These are phyloP conservation scores for Leonotis leonurus DNA, from an alignment of 257 asterid species.

Conservation along the genomic window DNA sequence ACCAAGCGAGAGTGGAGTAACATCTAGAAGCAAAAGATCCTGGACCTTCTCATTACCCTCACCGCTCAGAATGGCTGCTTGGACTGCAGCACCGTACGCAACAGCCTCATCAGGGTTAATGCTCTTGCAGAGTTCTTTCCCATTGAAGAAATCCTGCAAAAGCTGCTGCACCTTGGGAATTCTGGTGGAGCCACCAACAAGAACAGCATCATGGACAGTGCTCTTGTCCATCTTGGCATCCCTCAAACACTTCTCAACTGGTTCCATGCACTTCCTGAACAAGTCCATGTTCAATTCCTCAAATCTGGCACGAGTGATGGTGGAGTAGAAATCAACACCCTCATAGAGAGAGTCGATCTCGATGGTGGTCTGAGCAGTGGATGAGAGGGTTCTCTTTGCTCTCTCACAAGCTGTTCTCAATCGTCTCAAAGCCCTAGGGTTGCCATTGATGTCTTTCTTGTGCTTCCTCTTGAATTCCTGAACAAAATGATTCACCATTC, in stretches of 20 bases:
- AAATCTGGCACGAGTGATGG: slow-evolving; percentile 72
- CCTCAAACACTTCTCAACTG: slow-evolving; percentile 83
- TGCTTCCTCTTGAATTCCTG: slow-evolving; percentile 82
- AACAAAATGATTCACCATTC: slow-evolving; percentile 76
- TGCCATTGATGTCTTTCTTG: slow-evolving; percentile 72
- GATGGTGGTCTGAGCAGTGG: slow-evolving; percentile 81
- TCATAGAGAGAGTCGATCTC: slow-evolving; percentile 67
- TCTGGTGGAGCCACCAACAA: slow-evolving; percentile 41
- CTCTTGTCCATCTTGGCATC: slow-evolving; percentile 93
- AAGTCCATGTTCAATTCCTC: slow-evolving; percentile 79
- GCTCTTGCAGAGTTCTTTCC: slow-evolving; percentile 63
- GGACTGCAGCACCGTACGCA: slow-evolving; percentile 66
- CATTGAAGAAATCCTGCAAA: slow-evolving; percentile 54
- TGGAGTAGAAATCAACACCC: slow-evolving; percentile 77
- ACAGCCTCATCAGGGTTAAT: slow-evolving; percentile 76
- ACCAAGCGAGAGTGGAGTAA: slow-evolving; percentile 54
- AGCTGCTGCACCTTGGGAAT: slow-evolving; percentile 44
- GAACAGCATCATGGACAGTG: slow-evolving; percentile 57
- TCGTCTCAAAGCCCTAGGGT: slow-evolving; percentile 61
- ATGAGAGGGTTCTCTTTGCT: slow-evolving; percentile 83
- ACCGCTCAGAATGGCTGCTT: slow-evolving; percentile 61
- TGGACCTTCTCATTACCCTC: slow-evolving; percentile 70
- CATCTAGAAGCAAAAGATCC: slow-evolving; percentile 51
- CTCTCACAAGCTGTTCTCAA: slow-evolving; percentile 76
- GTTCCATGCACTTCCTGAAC: slow-evolving; percentile 81